Evolutionary conservation across 2,329 filamentous ascomycete species (phyloP), one percentile per base, ranked within the genome.

Genomic region (Pseudopithomyces chartarum): DNA sequence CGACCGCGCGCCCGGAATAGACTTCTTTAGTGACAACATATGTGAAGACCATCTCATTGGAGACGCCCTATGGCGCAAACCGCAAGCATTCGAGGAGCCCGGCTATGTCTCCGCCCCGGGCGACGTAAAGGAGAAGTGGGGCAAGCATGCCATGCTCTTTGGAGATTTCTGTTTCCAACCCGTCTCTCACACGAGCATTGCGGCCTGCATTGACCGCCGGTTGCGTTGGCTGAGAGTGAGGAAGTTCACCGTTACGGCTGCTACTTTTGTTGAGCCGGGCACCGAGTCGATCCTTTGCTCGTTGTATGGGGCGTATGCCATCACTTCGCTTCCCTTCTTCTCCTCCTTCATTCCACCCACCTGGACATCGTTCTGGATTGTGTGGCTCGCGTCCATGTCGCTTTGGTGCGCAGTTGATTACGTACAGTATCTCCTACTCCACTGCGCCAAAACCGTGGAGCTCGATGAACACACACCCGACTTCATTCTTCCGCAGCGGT

Each of bases 1-100:
- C 48, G 73, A 51, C 76, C 69, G 62, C 83, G 82, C 70, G 73
- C 87, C 78, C 0, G 96, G 95, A 0, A 88, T 99, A 62, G 92
- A 98, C 76, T 93, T 88, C 77, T 99, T 99, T 78, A 96, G 92
- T 2, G 85, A 91, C 62, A 96, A 97, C 71, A 98, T 99, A 70
- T 99, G 95, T 79, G 96, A 99, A 74, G 95, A 99, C 71, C 95
- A 99, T 69, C 81, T 97, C 22, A 97, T 99, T 53, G 94, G 94
- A 12, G 95, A 99, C 64, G 79, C 95, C 1, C 83, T 99, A 4
- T 99, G 93, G 92, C 87, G 87, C 54, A 84, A 85, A 5, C 83
- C 68, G 4, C 71, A 73, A 54, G 56, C 62, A 2, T 74, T 70
- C 26, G 71, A 73, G 48, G 57, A 69, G 51, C 60, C 49, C 10